Percentiles rank a stretch among this genome's conserved stretches.
Evolutionary conservation across 805 yeast genomes (phyloP).

Genomic region (Geotrichum ghanense): DNA sequence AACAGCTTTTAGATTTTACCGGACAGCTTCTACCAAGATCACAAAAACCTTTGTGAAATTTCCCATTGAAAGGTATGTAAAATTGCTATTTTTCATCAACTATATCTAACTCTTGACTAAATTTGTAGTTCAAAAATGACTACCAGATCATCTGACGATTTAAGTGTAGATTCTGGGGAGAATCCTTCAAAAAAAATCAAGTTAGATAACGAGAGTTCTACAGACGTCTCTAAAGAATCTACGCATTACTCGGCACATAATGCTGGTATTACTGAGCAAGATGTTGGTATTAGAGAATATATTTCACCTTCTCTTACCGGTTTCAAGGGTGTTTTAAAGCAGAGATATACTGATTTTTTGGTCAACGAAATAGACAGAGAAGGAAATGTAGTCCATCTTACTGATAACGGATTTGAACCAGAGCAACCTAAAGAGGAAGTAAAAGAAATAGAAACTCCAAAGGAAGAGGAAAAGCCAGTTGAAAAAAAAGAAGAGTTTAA

Average conservation of each 20-base stretch:
- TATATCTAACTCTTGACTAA: constrained; percentile 14
- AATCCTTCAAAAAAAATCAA: constrained; percentile 2
- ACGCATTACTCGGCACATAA: background rate
- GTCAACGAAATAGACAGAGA: constrained; percentile 74
- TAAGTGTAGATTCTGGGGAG: constrained; percentile 21
- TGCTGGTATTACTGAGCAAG: constrained; percentile 49
- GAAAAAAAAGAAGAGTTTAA: constrained; percentile 3
- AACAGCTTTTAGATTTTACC: constrained; percentile 16
- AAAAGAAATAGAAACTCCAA: background rate
- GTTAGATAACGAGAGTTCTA: constrained; percentile 2
- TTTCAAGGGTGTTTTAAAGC: constrained; percentile 71
- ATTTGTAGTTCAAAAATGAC: constrained; percentile 15
- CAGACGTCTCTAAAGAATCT: background rate
- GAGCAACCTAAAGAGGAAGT: constrained; percentile 3
- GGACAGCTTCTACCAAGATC: constrained; percentile 19
- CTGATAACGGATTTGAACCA: constrained; percentile 53
- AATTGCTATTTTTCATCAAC: constrained; percentile 21
- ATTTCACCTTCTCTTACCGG: constrained; percentile 46
- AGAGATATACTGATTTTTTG: constrained; percentile 83
- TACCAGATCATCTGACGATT: background rate
- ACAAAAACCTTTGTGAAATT: constrained; percentile 22
- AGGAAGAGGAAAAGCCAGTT: constrained; percentile 8
- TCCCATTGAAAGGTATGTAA: constrained; percentile 23
- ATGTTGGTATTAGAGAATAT: constrained; percentile 80
- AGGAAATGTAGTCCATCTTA: constrained; percentile 63